These are phyloP conservation scores for peach (Prunus persica) DNA, from an alignment of 306 rosid genomes.

Conservation along the genomic window Prunus_persica_NCBIv2 NC_034016.1:5810001-5810500, in stretches of 20 bases:
- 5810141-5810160: constrained; percentile 61
- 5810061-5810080: no score
- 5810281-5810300: constrained; percentile 21
- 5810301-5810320: constrained; percentile 31
- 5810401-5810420: neutral
- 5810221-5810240: constrained; percentile 56
- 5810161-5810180: constrained; percentile 67
- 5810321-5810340: constrained; percentile 8
- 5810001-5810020: no score
- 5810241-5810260: constrained; percentile 56
- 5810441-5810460: no score
- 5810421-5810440: neutral
- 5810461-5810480: neutral
- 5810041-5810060: no score
- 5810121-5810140: neutral
- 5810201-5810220: constrained; percentile 77
- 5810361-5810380: neutral
- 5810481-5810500: no score
- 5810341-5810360: neutral
- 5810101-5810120: neutral
- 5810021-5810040: no score
- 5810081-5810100: no score
- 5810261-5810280: constrained; percentile 42
- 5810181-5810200: constrained; percentile 80
- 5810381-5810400: neutral